Evolutionary conservation across 73 alveolate species (phyloP).

Genomic region (Durusdinium trenchii): DNA sequence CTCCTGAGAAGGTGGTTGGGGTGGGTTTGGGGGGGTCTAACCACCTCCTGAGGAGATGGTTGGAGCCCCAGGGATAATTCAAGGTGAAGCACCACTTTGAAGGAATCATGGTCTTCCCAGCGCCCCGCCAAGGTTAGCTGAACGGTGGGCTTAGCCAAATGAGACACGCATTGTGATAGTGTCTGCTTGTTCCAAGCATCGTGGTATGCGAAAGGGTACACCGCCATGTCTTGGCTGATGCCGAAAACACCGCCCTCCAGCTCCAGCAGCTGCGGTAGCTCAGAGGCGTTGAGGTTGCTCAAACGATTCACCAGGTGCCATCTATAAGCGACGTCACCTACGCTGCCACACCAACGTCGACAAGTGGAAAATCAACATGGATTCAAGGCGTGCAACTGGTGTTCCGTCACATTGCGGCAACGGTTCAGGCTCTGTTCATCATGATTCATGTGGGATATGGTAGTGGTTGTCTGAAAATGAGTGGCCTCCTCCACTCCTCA

Average conservation of each 20-base stretch:
- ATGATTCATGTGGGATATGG: no score
- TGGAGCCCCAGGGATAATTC: no score
- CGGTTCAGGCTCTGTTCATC: no score
- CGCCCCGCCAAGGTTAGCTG: neutral
- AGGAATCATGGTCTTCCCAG: neutral
- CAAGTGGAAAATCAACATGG: neutral
- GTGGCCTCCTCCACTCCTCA: no score
- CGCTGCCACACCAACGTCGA: neutral
- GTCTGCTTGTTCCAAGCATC: neutral
- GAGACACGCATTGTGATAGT: neutral
- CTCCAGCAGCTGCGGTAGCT: constrained; percentile 26
- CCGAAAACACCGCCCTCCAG: constrained; percentile 70
- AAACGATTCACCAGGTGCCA: constrained; percentile 83
- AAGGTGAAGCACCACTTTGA: no score
- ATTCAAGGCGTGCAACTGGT: no score
- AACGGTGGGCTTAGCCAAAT: neutral
- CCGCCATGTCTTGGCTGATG: constrained; percentile 79
- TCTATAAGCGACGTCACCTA: constrained; percentile 72
- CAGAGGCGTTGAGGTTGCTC: constrained; percentile 58
- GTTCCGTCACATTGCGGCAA: no score
- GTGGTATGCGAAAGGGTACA: constrained; percentile 45
- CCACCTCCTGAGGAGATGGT: no score
- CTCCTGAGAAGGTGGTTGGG: no score
- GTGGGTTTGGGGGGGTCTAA: no score
- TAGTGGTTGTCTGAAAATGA: no score